Evolutionary conservation across 2,329 filamentous ascomycete species (phyloP), one percentile per base, ranked within the genome.

Genomic region (Cercospora zeina): DNA sequence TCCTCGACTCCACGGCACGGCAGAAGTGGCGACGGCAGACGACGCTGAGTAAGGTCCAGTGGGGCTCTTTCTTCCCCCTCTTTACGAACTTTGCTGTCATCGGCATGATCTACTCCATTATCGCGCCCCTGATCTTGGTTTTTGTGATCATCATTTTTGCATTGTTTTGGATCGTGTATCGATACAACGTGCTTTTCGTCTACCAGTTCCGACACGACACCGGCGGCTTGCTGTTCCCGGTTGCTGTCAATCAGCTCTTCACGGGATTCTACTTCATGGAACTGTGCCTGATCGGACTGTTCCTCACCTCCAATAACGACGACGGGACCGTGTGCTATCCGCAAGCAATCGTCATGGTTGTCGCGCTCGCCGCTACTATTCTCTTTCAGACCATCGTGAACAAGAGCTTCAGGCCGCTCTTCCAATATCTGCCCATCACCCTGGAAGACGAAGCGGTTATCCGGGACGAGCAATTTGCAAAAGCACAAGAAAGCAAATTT

Each of bases 11-110:
- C 58, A 99, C 95, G 1, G 84, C 86, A 2, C 79, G 87, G 61
- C 85, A 88, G 73, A 97, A 97, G 77, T 97, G 93, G 87, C 83
- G 80, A 5, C 85, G 95, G 58, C 93, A 96, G 71, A 93, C 91
- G 8, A 86, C 82, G 14, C 81, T 97, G 34, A 86, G 86, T 33
- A 85, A 85, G 54, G 87, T 97, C 65, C 86, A 87, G 59, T 99
- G 96, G 95, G 95, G 95, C 8, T 88, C 87, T 0, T 93, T 96
- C 79, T 99, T 97, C 75, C 95, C 95, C 0, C 88, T 96, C 0
- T 99, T 97, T 76, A 97, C 95, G 59, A 97, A 96, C 73, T 90
- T 99, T 69, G 95, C 93, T 47, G 96, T 91, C 67, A 97, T 99
- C 69, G 92, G 83, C 79, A 78, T 75, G 76, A 88, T 97, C 39